Base-by-base conservation (phyloP, 106 monocot genomes). In the Alisma plantagoaquatica region DNA sequence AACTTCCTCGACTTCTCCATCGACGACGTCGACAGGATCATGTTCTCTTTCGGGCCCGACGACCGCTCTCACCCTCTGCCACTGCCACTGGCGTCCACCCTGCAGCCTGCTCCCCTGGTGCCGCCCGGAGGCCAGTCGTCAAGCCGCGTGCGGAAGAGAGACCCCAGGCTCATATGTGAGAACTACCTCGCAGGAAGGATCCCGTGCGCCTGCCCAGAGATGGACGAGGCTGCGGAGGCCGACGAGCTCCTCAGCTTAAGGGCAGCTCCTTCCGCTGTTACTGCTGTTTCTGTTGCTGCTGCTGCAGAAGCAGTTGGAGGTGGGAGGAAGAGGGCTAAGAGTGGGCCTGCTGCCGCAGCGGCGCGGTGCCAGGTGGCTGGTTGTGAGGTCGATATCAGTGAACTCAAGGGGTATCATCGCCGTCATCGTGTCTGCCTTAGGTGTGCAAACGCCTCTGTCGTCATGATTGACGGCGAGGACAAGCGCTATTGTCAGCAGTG, bases 401-500 rank as follows among this genome's bases (percentile, higher is more conserved):
- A 93, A 73, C 75, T 93, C 14, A 93, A 93, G 57, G 93, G 93
- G 18, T 93, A 93, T 51, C 87, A 93, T 27, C 64, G 70, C 27
- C 65, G 93, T 15, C 93, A 93, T 22, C 49, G 83, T 28, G 77
- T 93, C 10, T 93, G 93, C 24, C 66, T 93, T 44, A 53, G 58
- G 29, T 93, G 93, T 23, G 93, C 93, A 7, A 73, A 63, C 56
- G 83, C 93, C 5, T 10, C 66, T 0, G 72, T 69, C 2, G 88
- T 88, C 31, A 16, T 76, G n/a, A 63, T 96, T 3, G 88, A 84
- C 11, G 87, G 87, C 8, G 87, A 77, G 50, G 56, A 57, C 41
- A 84, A 75, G 75, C 77, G 94, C 10, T 96, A 96, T 57, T 96
- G 94, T 44, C 94, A 96, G 64, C 94, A 96, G 74, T 96, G 94